phyloP scores from a whole-genome alignment of 441 rosid species.

The Euphorbia corollata region DNA sequence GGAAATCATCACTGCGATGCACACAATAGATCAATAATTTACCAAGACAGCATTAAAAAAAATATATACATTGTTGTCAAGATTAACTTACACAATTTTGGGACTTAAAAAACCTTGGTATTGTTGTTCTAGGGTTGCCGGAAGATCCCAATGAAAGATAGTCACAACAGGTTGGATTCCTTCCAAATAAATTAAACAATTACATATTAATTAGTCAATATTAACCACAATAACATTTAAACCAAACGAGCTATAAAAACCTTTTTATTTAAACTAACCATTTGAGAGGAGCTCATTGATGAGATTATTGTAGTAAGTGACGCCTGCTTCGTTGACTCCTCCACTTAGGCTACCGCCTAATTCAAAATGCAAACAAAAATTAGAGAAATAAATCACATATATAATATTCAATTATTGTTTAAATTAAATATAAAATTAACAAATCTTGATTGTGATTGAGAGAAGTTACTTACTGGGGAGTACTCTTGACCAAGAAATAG shows the following conservation, averaged over 20 bases:
- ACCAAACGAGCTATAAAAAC: no score
- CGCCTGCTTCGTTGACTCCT: background rate
- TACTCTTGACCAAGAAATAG: background rate
- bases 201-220: no score
- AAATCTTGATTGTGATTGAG: no score
- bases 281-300: background rate
- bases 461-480: background rate
- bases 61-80: no score
- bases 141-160: conserved; percentile 5
- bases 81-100: background rate
- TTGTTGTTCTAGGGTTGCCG: background rate
- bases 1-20: background rate
- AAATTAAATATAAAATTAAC: no score
- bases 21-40: no score
- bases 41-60: no score
- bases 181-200: background rate
- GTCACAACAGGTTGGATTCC: conserved; percentile 3
- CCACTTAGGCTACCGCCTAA: background rate
- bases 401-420: no score
- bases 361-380: background rate
- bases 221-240: no score
- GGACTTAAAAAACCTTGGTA: background rate
- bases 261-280: no score
- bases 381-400: no score
- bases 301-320: background rate